Percentiles rank a stretch among this genome's conserved stretches.
Evolutionary conservation across 2,329 filamentous ascomycete species (phyloP).

Genomic region (Hymenoscyphus fraxineus): DNA sequence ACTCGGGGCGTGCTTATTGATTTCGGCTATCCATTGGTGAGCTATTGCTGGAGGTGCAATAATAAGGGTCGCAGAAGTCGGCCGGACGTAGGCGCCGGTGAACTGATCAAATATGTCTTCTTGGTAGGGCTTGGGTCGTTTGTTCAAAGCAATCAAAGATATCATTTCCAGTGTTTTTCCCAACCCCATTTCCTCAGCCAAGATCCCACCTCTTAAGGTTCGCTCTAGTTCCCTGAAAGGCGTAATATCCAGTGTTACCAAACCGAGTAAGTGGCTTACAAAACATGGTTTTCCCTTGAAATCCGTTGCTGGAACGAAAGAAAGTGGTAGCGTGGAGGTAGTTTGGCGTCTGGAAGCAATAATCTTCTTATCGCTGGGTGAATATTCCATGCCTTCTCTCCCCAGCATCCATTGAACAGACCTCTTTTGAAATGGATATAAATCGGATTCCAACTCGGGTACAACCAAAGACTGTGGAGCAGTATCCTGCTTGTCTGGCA

Average conservation of each 20-base stretch:
- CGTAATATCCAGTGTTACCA: conserved; percentile 48
- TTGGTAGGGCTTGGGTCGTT: conserved; percentile 33
- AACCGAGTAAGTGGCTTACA: conserved; percentile 61
- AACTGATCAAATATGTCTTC: conserved; percentile 37
- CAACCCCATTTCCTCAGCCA: conserved; percentile 80
- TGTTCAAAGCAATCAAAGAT: conserved; percentile 63
- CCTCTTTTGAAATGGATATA: conserved; percentile 71
- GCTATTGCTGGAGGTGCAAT: conserved; percentile 55
- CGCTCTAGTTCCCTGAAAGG: conserved; percentile 43
- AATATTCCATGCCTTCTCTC: conserved; percentile 59
- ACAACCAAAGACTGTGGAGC: conserved; percentile 40
- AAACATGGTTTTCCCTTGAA: conserved; percentile 45
- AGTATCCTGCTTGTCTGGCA: conserved; percentile 48
- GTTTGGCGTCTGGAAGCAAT: background rate
- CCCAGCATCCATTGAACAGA: conserved; percentile 67
- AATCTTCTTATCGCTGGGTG: conserved; percentile 12
- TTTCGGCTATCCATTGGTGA: conserved; percentile 60
- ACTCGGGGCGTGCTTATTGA: conserved; percentile 54
- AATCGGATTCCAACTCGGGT: conserved; percentile 43
- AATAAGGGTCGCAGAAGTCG: conserved; percentile 57
- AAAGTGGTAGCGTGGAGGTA: conserved; percentile 27
- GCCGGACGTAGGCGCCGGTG: conserved; percentile 41
- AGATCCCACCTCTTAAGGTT: conserved; percentile 43
- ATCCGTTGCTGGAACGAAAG: conserved; percentile 46
- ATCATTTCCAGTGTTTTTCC: conserved; percentile 78